phyloP scores from a whole-genome alignment of 306 rosid genomes.

The Trifolium pratense region DNA sequence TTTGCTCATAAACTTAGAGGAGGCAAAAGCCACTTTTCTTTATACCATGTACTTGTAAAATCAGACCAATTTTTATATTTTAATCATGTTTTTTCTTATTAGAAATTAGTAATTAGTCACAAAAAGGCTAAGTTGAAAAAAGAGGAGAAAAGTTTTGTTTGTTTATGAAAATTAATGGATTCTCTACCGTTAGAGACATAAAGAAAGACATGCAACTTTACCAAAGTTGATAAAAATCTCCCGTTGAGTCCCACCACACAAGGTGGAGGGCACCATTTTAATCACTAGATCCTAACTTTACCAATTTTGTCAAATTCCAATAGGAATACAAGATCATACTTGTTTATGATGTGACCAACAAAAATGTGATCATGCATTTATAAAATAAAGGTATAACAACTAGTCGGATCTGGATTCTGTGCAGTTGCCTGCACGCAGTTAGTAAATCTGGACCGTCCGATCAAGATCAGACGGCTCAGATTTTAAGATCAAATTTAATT shows the following conservation, averaged over 20 bases:
- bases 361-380: slow-evolving; percentile 8
- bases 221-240: slow-evolving; percentile 17
- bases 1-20: slow-evolving; percentile 11
- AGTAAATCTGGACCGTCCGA: too few relatives aligned
- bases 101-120: not conserved
- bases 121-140: slow-evolving; percentile 25
- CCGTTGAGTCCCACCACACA: slow-evolving; percentile 33
- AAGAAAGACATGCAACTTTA: slow-evolving; percentile 26
- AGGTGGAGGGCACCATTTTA: slow-evolving; percentile 36
- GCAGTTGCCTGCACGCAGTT: too few relatives aligned
- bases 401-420: too few relatives aligned
- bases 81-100: not conserved
- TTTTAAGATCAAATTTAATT: too few relatives aligned
- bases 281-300: slow-evolving; percentile 13
- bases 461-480: too few relatives aligned
- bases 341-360: slow-evolving; percentile 11
- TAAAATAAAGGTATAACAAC: not conserved
- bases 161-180: slow-evolving; percentile 20
- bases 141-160: slow-evolving; percentile 23
- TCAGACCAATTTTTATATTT: not conserved
- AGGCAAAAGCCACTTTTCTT: slow-evolving; percentile 5
- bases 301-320: slow-evolving; percentile 12
- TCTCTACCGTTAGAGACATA: not conserved
- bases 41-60: slow-evolving; percentile 4
- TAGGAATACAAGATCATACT: slow-evolving; percentile 21